Evolutionary conservation across 352 stramenopile species (phyloP), one percentile per base, ranked within the genome.

Genomic region (Phytophthora cactorum): DNA sequence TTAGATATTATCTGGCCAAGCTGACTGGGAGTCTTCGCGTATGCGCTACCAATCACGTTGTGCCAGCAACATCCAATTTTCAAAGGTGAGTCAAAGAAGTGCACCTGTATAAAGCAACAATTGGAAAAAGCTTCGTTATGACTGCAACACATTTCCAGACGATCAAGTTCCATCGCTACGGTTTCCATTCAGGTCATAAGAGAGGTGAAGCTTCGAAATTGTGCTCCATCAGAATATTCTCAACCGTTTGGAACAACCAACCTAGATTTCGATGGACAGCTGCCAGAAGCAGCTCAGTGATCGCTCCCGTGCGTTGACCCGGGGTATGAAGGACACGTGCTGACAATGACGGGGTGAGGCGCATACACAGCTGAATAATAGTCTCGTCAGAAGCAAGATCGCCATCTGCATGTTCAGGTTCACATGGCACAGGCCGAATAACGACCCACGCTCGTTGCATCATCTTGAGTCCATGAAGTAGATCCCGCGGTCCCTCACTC

Each of bases 141-240:
- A 11, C 36, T 22, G 0, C 22, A 22, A n/a, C 36, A 41, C 39
- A 27, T 8, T 17, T 28, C 4, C 14, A 11, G 28, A 45, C 39
- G 2, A 22, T 45, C 11, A 45, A 45, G 12, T 14, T 27, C 5
- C 8, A 9, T 28, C 4, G 4, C 5, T 55, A 39, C 15, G 25
- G 15, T 29, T 62, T 29, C 10, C 34, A 39, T 39, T 39, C 9
- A 66, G 22, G 22, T 22, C 22, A 22, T 22, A 22, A 22, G 15
- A 65, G 28, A n/a, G 43, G 9, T 11, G 44, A 8, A 9, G 49
- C 5, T 28, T 27, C 61, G 54, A 75, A 59, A 60, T 61, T 50
- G 32, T 78, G 59, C 55, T 80, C 77, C 67, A 88, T 80, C 15
- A 88, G 45, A 44, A 88, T 80, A 38, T 88, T 88, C 54, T 88